Evolutionary conservation across 441 rosid genomes (phyloP).

Genomic region (Mallotus japonicus): DNA sequence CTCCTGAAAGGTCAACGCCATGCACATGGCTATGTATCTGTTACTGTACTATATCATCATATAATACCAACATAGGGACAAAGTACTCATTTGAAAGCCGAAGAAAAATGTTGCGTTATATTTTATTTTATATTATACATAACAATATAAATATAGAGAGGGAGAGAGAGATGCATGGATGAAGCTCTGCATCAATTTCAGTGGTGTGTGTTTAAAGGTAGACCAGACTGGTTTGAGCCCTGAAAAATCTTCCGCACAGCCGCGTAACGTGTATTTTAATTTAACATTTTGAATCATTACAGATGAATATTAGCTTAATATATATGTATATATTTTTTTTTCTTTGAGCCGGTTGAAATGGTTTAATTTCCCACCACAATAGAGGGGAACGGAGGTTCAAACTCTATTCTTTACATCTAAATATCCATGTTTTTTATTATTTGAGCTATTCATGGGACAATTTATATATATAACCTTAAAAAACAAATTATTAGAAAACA

Average conservation of each 20-base stretch:
- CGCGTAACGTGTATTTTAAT: conserved; percentile 22
- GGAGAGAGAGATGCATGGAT: not conserved
- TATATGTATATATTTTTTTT: not conserved
- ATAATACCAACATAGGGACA: not conserved
- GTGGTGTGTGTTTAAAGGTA: conserved; percentile 16
- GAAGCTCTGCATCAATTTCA: not conserved
- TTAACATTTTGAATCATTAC: not conserved
- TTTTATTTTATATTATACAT: too few species aligned
- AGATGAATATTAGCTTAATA: not conserved
- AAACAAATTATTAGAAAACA: too few species aligned
- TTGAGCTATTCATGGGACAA: too few species aligned
- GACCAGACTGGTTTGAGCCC: not conserved
- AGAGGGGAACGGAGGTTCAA: too few species aligned
- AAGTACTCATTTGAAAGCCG: too few species aligned
- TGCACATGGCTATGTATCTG: not conserved
- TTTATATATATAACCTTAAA: too few species aligned
- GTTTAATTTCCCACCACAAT: too few species aligned
- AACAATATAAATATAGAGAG: too few species aligned
- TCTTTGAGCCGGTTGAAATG: too few species aligned
- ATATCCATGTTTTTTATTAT: not conserved
- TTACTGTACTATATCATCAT: too few species aligned
- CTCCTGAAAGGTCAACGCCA: not conserved
- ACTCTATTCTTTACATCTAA: not conserved
- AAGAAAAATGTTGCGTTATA: too few species aligned
- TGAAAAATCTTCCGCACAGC: conserved; percentile 8